Percentiles rank a stretch among this genome's conserved stretches.
Evolutionary conservation across 495 filamentous ascomycete genomes (phyloP).

Genomic region (Durotheca rogersii): DNA sequence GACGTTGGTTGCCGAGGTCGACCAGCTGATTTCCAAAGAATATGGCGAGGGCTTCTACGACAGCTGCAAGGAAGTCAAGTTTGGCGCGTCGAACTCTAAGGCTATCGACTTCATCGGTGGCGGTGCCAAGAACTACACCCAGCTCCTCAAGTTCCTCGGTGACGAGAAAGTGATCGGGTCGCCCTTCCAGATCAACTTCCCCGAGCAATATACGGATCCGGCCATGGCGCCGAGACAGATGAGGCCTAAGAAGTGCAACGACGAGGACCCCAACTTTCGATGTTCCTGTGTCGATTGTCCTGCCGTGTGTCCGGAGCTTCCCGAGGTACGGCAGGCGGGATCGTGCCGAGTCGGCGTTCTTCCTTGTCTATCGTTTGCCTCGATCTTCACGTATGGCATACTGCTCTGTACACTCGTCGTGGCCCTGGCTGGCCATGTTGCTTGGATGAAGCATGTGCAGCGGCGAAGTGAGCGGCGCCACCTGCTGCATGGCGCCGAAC

Average conservation of each 20-base stretch:
- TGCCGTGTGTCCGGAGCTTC: constrained; percentile 76
- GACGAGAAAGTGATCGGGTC: constrained; percentile 85
- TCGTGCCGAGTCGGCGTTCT: constrained; percentile 81
- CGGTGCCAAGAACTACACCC: constrained; percentile 83
- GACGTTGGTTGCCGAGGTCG: constrained; percentile 77
- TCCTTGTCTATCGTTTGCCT: constrained; percentile 88
- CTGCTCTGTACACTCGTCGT: constrained; percentile 66
- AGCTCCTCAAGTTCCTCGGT: constrained; percentile 88
- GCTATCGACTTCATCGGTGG: constrained; percentile 96
- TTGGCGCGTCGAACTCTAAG: constrained; percentile 85
- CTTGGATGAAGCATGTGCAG: constrained; percentile 68
- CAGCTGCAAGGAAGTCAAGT: constrained; percentile 98
- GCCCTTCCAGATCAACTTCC: constrained; percentile 97
- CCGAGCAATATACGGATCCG: constrained; percentile 59
- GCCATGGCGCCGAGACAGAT: constrained; percentile 66
- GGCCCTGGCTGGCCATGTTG: constrained; percentile 69
- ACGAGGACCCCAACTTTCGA: constrained; percentile 76
- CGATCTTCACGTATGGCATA: constrained; percentile 80
- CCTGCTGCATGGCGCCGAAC: constrained; percentile 78
- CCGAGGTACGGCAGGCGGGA: constrained; percentile 63
- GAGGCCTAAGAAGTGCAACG: constrained; percentile 80
- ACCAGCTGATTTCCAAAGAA: constrained; percentile 82
- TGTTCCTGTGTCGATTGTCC: constrained; percentile 94
- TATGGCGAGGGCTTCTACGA: constrained; percentile 91
- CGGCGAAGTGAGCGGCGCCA: constrained; percentile 76